These are phyloP conservation scores for Mycena polygramma DNA, from an alignment of 768 basidiomycete genomes.

Conservation along the genomic window DNA sequence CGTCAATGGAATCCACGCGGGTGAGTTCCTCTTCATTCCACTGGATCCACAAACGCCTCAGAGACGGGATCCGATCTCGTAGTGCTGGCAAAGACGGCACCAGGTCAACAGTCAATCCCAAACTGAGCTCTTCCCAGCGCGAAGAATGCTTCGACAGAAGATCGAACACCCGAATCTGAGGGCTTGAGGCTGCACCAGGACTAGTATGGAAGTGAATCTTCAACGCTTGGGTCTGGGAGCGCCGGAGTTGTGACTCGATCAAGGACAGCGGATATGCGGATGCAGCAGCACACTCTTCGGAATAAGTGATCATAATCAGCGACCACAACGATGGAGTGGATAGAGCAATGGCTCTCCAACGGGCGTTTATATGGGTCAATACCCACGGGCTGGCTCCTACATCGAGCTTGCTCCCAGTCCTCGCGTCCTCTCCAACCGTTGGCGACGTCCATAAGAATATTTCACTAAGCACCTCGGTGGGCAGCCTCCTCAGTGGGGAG, in stretches of 20 bases:
- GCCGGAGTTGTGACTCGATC: not conserved
- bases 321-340: not conserved
- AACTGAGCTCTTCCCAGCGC: slow-evolving; percentile 16
- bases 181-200: not conserved
- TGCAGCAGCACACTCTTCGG: too few species aligned
- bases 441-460: slow-evolving; percentile 6
- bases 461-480: slow-evolving; percentile 18
- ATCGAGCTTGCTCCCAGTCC: not conserved
- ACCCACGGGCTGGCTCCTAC: not conserved
- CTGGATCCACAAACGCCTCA: slow-evolving; percentile 3
- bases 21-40: not conserved
- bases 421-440: not conserved
- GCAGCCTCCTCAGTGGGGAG: slow-evolving; percentile 18
- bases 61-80: not conserved
- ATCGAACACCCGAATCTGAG: not conserved
- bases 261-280: not conserved
- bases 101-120: not conserved
- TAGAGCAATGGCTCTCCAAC: too few species aligned
- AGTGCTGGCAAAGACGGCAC: not conserved
- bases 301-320: not conserved
- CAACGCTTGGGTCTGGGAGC: not conserved
- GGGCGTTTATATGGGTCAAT: not conserved
- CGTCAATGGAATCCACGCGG: not conserved
- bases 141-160: not conserved
- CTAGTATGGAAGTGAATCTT: not conserved